phyloP scores from a whole-genome alignment of 331 rosid species.

The Cucumis variabilis region DNA sequence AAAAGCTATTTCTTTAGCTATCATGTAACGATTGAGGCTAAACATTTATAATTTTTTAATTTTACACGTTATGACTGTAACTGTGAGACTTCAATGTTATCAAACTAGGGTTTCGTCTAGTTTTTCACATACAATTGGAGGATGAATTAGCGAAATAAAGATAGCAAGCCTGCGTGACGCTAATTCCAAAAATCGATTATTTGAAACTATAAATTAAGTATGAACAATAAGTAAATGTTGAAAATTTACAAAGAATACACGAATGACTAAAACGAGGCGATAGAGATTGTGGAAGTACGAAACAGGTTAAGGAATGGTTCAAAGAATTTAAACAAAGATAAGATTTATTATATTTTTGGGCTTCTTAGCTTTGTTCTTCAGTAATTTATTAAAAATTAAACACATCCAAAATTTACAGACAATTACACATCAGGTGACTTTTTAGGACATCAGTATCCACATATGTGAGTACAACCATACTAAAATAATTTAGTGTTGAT shows the following conservation, averaged over 20 bases:
- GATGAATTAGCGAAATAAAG: too few species aligned
- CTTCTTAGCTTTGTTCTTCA: background rate
- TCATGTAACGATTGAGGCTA: background rate
- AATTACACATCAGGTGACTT: background rate
- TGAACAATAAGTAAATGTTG: too few species aligned
- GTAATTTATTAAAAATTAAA: background rate
- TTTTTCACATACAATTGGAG: too few species aligned
- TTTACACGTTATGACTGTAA: background rate
- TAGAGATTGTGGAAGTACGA: background rate
- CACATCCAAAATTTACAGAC: background rate
- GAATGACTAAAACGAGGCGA: background rate
- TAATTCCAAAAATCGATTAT: too few species aligned
- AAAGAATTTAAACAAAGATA: background rate
- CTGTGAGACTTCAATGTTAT: background rate
- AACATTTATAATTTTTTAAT: background rate
- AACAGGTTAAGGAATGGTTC: background rate
- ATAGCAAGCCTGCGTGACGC: too few species aligned
- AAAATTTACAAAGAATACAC: background rate
- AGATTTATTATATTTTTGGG: background rate
- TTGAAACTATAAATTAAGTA: too few species aligned
- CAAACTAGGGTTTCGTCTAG: too few species aligned
- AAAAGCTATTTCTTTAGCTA: background rate
- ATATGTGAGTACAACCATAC: background rate
- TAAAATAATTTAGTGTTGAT: background rate
- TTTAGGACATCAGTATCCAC: background rate